A percentile compares a stretch with the other conserved stretches of the same genome.
phyloP scores from a whole-genome alignment of 768 basidiomycete genomes.

The Obba rivulosa region DNA sequence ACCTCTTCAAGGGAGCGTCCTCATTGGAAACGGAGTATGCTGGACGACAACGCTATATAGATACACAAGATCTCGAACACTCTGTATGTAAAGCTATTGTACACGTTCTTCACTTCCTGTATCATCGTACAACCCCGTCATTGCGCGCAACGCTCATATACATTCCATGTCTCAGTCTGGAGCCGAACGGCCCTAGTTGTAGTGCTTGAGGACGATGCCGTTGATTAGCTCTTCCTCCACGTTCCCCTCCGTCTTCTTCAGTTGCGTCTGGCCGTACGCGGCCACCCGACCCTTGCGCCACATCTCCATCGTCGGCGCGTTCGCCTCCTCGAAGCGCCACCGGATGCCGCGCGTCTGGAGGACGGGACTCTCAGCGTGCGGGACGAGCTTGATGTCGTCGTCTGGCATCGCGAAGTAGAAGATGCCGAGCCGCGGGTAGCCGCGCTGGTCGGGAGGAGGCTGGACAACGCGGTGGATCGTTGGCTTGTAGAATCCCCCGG shows the following conservation, averaged over 20 bases:
- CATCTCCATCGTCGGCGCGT: slow-evolving; percentile 45
- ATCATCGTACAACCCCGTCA: too few species aligned
- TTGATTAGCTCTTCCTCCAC: slow-evolving; percentile 28
- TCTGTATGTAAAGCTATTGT: neutral
- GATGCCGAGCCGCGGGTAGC: slow-evolving; percentile 44
- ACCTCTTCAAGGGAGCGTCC: slow-evolving; percentile 63
- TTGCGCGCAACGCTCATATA: too few species aligned
- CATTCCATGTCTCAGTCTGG: too few species aligned
- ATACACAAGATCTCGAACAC: too few species aligned
- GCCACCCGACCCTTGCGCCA: slow-evolving; percentile 49
- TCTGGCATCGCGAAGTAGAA: slow-evolving; percentile 55
- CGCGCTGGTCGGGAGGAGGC: slow-evolving; percentile 50
- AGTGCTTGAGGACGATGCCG: slow-evolving; percentile 29
- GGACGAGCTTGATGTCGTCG: slow-evolving; percentile 42
- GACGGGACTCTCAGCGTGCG: slow-evolving; percentile 42
- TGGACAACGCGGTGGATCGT: slow-evolving; percentile 60
- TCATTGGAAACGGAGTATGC: slow-evolving; percentile 51
- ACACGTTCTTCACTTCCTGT: too few species aligned
- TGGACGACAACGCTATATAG: neutral
- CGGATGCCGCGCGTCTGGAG: slow-evolving; percentile 39
- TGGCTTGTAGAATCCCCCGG: slow-evolving; percentile 53
- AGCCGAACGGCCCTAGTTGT: slow-evolving; percentile 18
- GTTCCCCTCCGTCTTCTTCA: slow-evolving; percentile 30
- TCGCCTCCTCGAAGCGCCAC: slow-evolving; percentile 29
- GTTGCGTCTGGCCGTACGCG: slow-evolving; percentile 44